A percentile compares a stretch with the other conserved stretches of the same genome.
Evolutionary conservation across 2,329 filamentous ascomycete species (phyloP).

Genomic region (Cucurbitaria berberidis): DNA sequence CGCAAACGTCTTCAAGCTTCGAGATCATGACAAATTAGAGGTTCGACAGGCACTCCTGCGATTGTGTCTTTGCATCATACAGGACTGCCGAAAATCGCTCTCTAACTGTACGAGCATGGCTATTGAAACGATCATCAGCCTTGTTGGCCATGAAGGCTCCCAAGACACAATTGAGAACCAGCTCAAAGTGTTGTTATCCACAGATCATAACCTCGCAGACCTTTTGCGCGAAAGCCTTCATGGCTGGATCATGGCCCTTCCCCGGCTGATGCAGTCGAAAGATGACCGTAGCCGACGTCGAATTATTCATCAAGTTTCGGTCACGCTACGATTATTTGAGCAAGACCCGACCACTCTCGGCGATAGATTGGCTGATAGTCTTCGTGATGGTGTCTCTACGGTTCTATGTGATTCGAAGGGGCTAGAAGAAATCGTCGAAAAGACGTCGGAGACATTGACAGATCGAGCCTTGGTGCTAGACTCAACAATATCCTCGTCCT

Average conservation of each 20-base stretch:
- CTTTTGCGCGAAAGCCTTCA: conserved; percentile 74
- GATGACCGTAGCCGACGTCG: conserved; percentile 79
- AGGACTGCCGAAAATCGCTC: conserved; percentile 78
- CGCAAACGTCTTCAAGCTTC: conserved; percentile 75
- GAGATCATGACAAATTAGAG: conserved; percentile 71
- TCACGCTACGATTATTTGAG: conserved; percentile 70
- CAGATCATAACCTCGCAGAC: conserved; percentile 67
- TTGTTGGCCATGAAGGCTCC: conserved; percentile 58
- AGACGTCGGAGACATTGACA: conserved; percentile 6
- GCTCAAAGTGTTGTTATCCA: conserved; percentile 67
- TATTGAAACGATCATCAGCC: conserved; percentile 79
- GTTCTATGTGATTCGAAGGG: conserved; percentile 51
- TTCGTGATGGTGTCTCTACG: conserved; percentile 74
- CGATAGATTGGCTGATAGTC: conserved; percentile 68
- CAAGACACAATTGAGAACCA: conserved; percentile 51
- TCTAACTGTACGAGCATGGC: conserved; percentile 72
- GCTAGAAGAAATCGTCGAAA: conserved; percentile 24
- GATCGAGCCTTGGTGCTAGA: conserved; percentile 24
- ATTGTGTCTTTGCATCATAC: conserved; percentile 76
- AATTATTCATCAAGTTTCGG: conserved; percentile 77
- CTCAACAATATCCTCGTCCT: conserved; percentile 47
- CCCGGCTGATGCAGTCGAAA: conserved; percentile 80
- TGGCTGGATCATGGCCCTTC: conserved; percentile 80
- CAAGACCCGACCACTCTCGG: conserved; percentile 70
- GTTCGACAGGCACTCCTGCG: conserved; percentile 71